Evolutionary conservation across 2,329 filamentous ascomycete species (phyloP).

Genomic region (Monilinia aucupariae): DNA sequence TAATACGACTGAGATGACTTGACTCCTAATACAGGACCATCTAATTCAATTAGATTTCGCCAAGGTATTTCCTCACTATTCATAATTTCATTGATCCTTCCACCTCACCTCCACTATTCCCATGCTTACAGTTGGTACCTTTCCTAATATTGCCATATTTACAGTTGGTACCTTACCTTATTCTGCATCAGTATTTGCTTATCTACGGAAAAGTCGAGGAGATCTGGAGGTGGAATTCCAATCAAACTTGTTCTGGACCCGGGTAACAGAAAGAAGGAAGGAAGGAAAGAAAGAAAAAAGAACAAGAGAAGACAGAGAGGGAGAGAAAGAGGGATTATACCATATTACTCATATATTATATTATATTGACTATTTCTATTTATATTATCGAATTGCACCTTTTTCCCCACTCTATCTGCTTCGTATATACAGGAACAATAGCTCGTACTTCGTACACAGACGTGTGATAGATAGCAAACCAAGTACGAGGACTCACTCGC

Average conservation of each 20-base stretch:
- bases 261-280: not conserved
- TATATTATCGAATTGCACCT: too few relatives aligned
- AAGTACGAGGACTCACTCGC: too few relatives aligned
- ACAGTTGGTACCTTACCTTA: slow-evolving; percentile 9
- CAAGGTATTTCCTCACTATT: not conserved
- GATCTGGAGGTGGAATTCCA: not conserved
- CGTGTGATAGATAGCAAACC: too few relatives aligned
- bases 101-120: not conserved
- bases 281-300: not conserved
- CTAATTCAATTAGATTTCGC: not conserved
- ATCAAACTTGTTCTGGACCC: not conserved
- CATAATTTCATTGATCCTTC: not conserved
- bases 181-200: slow-evolving; percentile 3
- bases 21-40: not conserved
- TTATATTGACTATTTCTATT: not conserved
- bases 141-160: slow-evolving; percentile 2
- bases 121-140: not conserved
- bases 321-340: not conserved
- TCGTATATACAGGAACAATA: too few relatives aligned
- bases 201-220: not conserved
- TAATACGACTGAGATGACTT: too few relatives aligned
- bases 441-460: too few relatives aligned
- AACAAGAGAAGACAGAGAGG: not conserved
- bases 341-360: not conserved
- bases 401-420: too few relatives aligned